Conservation (phyloP, 2,329 filamentous ascomycete species). For the Peltaster fructicola region DNA sequence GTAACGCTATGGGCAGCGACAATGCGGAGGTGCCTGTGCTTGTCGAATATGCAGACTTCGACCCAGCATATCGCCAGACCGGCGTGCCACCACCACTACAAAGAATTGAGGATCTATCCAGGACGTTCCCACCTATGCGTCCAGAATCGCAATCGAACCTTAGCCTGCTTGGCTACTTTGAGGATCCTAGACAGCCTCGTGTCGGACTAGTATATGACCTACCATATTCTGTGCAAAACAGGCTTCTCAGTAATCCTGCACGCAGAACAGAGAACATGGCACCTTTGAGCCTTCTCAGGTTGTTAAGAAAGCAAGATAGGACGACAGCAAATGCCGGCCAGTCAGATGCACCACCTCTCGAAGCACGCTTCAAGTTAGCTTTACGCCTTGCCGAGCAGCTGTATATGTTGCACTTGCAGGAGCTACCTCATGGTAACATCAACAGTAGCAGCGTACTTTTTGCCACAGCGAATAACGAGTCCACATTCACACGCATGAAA, state of each 20-base stretch:
- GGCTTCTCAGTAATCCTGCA: constrained; percentile 36
- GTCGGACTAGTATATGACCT: constrained; percentile 62
- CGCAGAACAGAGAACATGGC: constrained; percentile 11
- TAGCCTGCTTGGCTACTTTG: constrained; percentile 52
- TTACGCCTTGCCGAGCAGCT: constrained; percentile 55
- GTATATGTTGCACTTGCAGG: constrained; percentile 53
- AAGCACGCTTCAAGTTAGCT: constrained; percentile 60
- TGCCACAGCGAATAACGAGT: constrained; percentile 29
- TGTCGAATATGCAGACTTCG: constrained; percentile 48
- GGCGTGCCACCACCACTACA: constrained; percentile 29
- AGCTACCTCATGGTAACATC: constrained; percentile 54
- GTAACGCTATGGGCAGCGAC: constrained; percentile 18
- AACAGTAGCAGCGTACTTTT: constrained; percentile 52
- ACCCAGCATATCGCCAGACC: constrained; percentile 28
- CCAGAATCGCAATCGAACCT: constrained; percentile 24
- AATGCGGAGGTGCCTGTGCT: constrained; percentile 36
- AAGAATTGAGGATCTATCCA: constrained; percentile 24
- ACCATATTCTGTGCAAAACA: constrained; percentile 33
- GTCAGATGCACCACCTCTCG: constrained; percentile 41
- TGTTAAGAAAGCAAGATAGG: constrained; percentile 30
- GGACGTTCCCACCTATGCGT: constrained; percentile 15
- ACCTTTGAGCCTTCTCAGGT: constrained; percentile 28
- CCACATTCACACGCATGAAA: constrained; percentile 24
- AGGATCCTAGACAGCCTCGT: constrained; percentile 50
- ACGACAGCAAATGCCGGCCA: constrained; percentile 26